Percentiles rank a stretch among this genome's conserved stretches.
These are phyloP conservation scores for Luffa aegyptiaca DNA, from an alignment of 306 rosid species.

Conservation along the genomic window DNA sequence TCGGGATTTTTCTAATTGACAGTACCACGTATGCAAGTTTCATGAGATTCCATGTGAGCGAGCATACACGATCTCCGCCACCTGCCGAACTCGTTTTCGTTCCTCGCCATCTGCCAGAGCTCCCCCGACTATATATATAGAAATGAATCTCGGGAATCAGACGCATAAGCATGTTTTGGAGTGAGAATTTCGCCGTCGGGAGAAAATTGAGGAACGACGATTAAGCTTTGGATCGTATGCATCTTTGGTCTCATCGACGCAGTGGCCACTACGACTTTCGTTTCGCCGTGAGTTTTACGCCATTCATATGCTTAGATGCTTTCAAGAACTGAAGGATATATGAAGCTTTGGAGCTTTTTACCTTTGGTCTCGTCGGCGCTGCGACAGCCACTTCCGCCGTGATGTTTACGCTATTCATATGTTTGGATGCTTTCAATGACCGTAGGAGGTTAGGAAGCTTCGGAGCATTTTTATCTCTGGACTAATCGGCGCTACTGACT, in stretches of 20 bases:
- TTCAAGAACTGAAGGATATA: constrained; percentile 19
- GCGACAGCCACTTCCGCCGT: constrained; percentile 41
- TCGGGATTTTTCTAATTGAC: background rate
- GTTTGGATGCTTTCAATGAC: constrained; percentile 12
- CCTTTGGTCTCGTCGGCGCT: constrained; percentile 51
- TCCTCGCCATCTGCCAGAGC: background rate
- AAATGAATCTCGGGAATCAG: background rate
- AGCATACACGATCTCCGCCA: background rate
- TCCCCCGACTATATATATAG: background rate
- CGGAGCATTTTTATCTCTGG: constrained; percentile 49
- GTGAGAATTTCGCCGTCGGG: background rate
- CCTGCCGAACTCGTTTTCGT: background rate
- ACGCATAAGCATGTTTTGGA: background rate
- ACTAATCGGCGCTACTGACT: constrained; percentile 38
- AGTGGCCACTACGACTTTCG: background rate
- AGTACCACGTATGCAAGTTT: background rate
- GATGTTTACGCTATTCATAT: constrained; percentile 5
- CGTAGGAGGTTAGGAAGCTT: constrained; percentile 17
- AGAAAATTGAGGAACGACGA: constrained; percentile 24
- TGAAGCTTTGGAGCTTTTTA: constrained; percentile 35
- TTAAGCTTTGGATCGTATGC: background rate
- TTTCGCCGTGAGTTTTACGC: too few species aligned
- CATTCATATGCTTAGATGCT: background rate
- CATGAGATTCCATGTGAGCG: background rate
- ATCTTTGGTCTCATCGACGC: background rate